Base-by-base conservation (phyloP, 805 yeast species). In the Blastobotrys muscicola region DNA sequence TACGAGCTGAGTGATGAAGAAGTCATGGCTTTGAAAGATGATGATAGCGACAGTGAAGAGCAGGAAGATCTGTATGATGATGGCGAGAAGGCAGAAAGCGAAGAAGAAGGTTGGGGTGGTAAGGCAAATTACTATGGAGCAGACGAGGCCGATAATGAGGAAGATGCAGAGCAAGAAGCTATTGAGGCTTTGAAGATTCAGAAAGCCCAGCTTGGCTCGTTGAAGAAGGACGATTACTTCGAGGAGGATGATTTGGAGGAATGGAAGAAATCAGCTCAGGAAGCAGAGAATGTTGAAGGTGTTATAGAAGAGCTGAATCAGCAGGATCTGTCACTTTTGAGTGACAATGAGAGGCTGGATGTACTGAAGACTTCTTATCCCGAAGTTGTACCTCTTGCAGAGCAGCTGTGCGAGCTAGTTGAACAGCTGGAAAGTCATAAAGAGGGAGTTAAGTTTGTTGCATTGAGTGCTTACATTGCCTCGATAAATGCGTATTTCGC, bases 121-220 rank as follows among this genome's bases (percentile, higher is more conserved):
- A 64, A 68, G 47, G 72, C 60, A 66, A 75, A 61, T 62, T 41
- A 68, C 44, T 58, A 58, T 37, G 67, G 64, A 8, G 70, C 58
- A 26, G 66, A 58, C 36, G 50, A 52, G 8, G 50, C 39, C 8
- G 52, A 48, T 31, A 54, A 52, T 29, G 57, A 51, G 14, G 60
- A 49, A 15, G 55, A 45, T 29, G 53, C 85, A 4, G 79, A 76
- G 49, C 79, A 76, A 49, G 80, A 87, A 64, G 92, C 90, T 45
- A 79, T 77, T 53, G 97, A 92, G 64, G 97, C 97, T 0, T 57
- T 85, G 39, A 78, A 86, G 57, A 78, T 85, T 52, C 97, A 89
- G 64, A 83, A 82, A 66, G 72, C 75, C 52, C 87, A 87, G 76
- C 82, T 55, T 87, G 84, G 44, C 3, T 52, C 49, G 38, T 44